Percentiles rank a stretch among this genome's conserved stretches.
Evolutionary conservation across 208 protist species (phyloP).

Genomic region (Herpetomonas tarakana): DNA sequence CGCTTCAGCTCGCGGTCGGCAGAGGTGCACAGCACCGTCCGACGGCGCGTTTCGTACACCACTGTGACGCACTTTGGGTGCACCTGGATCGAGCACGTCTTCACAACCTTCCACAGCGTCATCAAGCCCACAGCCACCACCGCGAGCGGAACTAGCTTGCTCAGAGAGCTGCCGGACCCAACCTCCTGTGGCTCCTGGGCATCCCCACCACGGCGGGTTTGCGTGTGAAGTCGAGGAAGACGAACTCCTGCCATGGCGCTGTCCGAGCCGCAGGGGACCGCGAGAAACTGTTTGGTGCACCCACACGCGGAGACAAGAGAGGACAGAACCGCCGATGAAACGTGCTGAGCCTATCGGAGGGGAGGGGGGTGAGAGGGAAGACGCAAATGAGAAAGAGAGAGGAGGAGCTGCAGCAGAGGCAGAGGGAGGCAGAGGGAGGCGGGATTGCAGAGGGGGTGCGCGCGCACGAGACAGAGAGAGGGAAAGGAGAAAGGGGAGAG

Average conservation of each 20-base stretch:
- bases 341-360: too few species aligned
- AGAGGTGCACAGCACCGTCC: conserved; percentile 60
- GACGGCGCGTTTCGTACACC: conserved; percentile 79
- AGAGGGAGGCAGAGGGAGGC: not conserved
- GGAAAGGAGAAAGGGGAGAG: not conserved
- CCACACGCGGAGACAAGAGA: too few species aligned
- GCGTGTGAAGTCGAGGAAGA: not conserved
- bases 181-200: not conserved
- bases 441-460: not conserved
- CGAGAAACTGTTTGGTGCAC: too few species aligned
- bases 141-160: conserved; percentile 36
- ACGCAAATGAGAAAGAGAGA: too few species aligned
- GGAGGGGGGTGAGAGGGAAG: too few species aligned
- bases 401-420: not conserved
- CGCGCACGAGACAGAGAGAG: not conserved
- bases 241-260: conserved; percentile 4
- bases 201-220: not conserved
- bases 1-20: conserved; percentile 37
- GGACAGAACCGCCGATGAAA: too few species aligned
- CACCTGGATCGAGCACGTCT: conserved; percentile 52
- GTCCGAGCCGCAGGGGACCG: too few species aligned
- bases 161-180: not conserved
- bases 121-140: conserved; percentile 28
- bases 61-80: conserved; percentile 69
- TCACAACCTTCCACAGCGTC: conserved; percentile 46